Percentiles rank a stretch among this genome's conserved stretches.
These are phyloP conservation scores for Voacanga thouarsii DNA, from an alignment of 257 asterid genomes.

Conservation along the genomic window DNA sequence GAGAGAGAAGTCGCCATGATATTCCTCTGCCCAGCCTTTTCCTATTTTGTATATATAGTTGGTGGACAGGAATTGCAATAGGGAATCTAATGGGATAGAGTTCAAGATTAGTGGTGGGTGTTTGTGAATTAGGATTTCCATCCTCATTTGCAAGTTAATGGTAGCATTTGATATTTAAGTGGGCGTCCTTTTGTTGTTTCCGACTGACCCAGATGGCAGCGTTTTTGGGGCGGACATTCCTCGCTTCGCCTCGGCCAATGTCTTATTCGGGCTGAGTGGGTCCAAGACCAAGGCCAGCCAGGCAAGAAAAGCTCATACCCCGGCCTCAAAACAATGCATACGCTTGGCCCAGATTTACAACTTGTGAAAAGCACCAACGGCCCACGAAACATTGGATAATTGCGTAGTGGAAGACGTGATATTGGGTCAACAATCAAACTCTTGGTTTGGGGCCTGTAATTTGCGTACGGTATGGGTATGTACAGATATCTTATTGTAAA, in stretches of 20 bases:
- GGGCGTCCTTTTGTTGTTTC: constrained; percentile 15
- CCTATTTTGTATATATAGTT: not conserved
- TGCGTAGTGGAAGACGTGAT: too few species aligned
- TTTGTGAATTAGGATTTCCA: not conserved
- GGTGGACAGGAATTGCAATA: constrained; percentile 3
- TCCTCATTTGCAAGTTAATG: constrained; percentile 4
- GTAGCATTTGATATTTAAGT: not conserved
- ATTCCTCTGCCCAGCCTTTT: constrained; percentile 6
- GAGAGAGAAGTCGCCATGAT: constrained; percentile 48
- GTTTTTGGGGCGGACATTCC: constrained; percentile 8
- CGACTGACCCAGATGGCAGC: not conserved
- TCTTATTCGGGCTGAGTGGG: not conserved
- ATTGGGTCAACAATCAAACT: too few species aligned
- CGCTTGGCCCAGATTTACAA: too few species aligned
- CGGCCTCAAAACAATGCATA: too few species aligned
- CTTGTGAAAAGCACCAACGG: too few species aligned
- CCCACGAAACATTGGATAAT: too few species aligned
- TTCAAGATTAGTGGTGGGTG: not conserved
- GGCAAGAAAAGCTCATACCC: too few species aligned
- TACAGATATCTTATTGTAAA: too few species aligned
- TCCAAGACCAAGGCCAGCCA: not conserved
- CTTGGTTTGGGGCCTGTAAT: too few species aligned
- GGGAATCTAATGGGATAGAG: not conserved
- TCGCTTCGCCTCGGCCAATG: not conserved
- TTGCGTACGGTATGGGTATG: too few species aligned